phyloP scores from a whole-genome alignment of 2,329 filamentous ascomycete genomes.

The Aureobasidium sp. region DNA sequence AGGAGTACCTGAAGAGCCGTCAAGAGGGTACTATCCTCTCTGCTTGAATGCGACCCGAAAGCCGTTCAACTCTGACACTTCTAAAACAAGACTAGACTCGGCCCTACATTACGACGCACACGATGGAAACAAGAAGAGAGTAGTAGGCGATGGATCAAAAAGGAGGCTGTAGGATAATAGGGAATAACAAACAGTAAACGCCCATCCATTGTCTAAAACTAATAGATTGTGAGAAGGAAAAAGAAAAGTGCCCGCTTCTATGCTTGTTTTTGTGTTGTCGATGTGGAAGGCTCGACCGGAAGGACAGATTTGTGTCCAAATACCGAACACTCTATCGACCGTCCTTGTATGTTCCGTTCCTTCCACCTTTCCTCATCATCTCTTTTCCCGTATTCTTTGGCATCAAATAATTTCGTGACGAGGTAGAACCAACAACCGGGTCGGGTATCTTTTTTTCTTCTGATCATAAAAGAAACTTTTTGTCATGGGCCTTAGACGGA shows the following conservation, averaged over 20 bases:
- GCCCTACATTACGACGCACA: constrained; percentile 1
- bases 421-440: constrained; percentile 14
- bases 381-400: neutral
- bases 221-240: too few species aligned
- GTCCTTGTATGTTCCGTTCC: neutral
- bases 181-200: neutral
- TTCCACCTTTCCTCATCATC: neutral
- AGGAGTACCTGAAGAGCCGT: constrained; percentile 59
- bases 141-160: neutral
- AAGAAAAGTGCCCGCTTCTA: constrained; percentile 5
- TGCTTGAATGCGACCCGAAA: neutral
- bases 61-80: neutral
- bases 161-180: neutral
- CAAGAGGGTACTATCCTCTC: constrained; percentile 13
- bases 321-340: neutral
- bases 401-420: constrained; percentile 12
- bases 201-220: constrained; percentile 15
- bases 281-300: neutral
- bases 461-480: constrained; percentile 11
- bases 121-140: neutral
- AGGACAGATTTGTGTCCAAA: neutral
- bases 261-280: too few species aligned
- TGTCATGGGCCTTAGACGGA: constrained; percentile 49
- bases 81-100: neutral
- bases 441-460: constrained; percentile 14